phyloP scores from a whole-genome alignment of 257 asterid genomes.

The Sherardia arvensis region DNA sequence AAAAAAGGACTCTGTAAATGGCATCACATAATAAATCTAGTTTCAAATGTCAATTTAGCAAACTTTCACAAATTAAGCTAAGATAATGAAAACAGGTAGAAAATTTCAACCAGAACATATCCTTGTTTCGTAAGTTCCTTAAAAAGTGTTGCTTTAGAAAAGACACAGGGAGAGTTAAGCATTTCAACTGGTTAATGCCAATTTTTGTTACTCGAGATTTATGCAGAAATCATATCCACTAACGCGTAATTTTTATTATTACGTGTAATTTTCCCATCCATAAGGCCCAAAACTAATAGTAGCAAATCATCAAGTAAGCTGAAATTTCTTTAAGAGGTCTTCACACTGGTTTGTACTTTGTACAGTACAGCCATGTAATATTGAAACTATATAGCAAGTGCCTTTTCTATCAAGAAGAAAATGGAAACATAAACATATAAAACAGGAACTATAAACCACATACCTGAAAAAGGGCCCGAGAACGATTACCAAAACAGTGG shows the following conservation, averaged over 20 bases:
- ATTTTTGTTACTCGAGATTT: neutral
- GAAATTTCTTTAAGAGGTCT: too few species aligned
- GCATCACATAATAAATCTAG: too few species aligned
- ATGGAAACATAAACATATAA: neutral
- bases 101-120: neutral
- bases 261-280: too few species aligned
- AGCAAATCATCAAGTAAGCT: neutral
- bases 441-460: neutral
- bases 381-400: neutral
- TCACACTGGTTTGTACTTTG: neutral
- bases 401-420: neutral
- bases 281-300: neutral
- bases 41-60: too few species aligned
- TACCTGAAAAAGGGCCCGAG: constrained; percentile 72
- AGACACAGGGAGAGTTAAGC: neutral
- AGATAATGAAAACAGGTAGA: neutral
- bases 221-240: neutral
- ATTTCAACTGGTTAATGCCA: neutral
- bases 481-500: constrained; percentile 52
- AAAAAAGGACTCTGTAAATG: too few species aligned
- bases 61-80: neutral
- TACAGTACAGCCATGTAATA: neutral
- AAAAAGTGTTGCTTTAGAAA: neutral
- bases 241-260: neutral
- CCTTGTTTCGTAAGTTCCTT: neutral